A percentile compares a stretch with the other conserved stretches of the same genome.
Conservation (phyloP, 2,329 filamentous ascomycete genomes). For the Passalora sequoiae region DNA sequence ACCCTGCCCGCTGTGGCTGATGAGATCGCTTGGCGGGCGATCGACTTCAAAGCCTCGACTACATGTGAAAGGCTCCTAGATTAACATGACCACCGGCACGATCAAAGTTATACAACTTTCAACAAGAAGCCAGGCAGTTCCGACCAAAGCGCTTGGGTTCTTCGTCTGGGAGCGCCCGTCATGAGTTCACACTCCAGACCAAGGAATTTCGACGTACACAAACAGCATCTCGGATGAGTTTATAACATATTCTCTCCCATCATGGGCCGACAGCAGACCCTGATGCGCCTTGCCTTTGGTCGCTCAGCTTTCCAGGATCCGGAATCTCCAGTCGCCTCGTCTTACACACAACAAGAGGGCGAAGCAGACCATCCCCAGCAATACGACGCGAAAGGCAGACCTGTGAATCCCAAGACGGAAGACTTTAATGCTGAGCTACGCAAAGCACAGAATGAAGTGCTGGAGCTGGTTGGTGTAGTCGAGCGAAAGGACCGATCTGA, state of each 20-base stretch:
- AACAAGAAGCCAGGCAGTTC: too few relatives aligned
- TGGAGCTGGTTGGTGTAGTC: constrained; percentile 45
- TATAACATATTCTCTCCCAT: background rate
- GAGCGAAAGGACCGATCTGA: constrained; percentile 33
- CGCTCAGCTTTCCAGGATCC: constrained; percentile 38
- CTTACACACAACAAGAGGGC: background rate
- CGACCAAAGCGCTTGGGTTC: too few relatives aligned
- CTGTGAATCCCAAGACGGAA: constrained; percentile 39
- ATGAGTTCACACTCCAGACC: too few relatives aligned
- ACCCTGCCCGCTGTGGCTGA: background rate
- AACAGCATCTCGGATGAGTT: background rate
- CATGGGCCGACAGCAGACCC: constrained; percentile 32
- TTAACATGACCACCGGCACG: too few relatives aligned
- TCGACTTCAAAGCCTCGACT: too few relatives aligned
- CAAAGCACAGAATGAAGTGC: constrained; percentile 45
- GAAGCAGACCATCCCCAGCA: constrained; percentile 33
- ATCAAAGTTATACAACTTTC: too few relatives aligned
- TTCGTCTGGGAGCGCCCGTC: too few relatives aligned
- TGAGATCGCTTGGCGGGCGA: too few relatives aligned
- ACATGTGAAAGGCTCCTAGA: too few relatives aligned
- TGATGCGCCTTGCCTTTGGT: constrained; percentile 33
- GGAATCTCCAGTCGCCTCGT: background rate
- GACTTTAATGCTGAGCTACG: constrained; percentile 39
- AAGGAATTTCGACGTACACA: too few relatives aligned
- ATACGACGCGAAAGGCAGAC: constrained; percentile 43